These are phyloP conservation scores for Chloranthus sessilifolius DNA, from an alignment of 164 flowering plant genomes.

Conservation along the genomic window DNA sequence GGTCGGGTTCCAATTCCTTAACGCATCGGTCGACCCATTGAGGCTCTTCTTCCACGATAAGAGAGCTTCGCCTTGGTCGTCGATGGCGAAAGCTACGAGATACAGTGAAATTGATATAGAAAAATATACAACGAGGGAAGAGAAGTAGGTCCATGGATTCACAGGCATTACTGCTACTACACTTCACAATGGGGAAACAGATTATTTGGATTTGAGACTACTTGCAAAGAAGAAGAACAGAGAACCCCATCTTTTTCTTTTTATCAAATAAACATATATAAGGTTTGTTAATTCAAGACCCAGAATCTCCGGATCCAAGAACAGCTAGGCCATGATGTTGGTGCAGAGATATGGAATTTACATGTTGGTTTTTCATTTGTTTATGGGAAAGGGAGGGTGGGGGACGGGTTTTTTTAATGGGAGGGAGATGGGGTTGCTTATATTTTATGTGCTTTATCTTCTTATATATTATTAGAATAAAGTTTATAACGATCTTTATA, in stretches of 20 bases:
- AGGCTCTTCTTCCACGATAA: constrained; percentile 64
- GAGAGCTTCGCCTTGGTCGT: constrained; percentile 72
- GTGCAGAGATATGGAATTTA: constrained; percentile 48
- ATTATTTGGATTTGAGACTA: constrained; percentile 52
- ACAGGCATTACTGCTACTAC: constrained; percentile 23
- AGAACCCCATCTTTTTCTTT: constrained; percentile 79
- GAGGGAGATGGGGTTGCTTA: constrained; percentile 21
- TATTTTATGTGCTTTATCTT: constrained; percentile 19
- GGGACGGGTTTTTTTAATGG: constrained; percentile 16
- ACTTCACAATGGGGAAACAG: constrained; percentile 37
- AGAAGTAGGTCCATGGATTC: constrained; percentile 21
- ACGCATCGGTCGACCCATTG: constrained; percentile 39
- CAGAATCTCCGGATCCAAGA: constrained; percentile 74
- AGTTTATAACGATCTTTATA: too few relatives aligned
- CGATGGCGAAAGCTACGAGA: constrained; percentile 32
- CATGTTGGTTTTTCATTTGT: constrained; percentile 41
- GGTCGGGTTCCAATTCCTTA: constrained; percentile 62
- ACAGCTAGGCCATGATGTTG: constrained; percentile 50
- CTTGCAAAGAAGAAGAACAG: constrained; percentile 67
- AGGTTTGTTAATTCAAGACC: constrained; percentile 60
- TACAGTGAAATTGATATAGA: constrained; percentile 18
- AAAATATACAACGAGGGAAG: constrained; percentile 29
- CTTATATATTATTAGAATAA: not conserved
- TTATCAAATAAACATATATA: not conserved
- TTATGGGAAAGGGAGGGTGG: constrained; percentile 24